Evolutionary conservation across 768 basidiomycete genomes (phyloP).

Genomic region (Chiua virens): DNA sequence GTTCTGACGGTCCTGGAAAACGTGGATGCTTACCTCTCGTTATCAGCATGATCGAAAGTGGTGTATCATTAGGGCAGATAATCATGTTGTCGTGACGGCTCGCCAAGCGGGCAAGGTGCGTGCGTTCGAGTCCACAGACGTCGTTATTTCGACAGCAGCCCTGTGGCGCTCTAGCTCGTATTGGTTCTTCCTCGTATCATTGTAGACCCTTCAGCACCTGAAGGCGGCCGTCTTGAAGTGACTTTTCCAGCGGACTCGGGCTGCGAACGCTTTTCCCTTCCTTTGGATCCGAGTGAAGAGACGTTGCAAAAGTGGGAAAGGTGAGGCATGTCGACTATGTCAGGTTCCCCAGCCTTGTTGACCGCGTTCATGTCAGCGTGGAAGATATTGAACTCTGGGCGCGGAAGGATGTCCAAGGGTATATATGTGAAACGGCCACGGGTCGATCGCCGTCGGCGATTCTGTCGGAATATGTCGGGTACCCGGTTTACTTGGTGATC

Average conservation of each 20-base stretch:
- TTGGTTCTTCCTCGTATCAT: conserved; percentile 60
- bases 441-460: conserved; percentile 50
- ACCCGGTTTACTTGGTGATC: conserved; percentile 59
- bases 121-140: not conserved
- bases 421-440: conserved; percentile 52
- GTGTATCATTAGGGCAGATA: conserved; percentile 62
- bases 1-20: conserved; percentile 9
- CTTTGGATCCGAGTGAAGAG: conserved; percentile 54
- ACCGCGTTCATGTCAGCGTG: conserved; percentile 39
- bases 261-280: conserved; percentile 57
- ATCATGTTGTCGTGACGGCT: conserved; percentile 61
- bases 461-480: conserved; percentile 61
- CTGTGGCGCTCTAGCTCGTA: conserved; percentile 50
- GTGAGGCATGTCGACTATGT: conserved; percentile 37
- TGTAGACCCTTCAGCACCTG: conserved; percentile 41
- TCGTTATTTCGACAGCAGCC: not conserved
- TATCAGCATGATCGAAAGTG: conserved; percentile 70
- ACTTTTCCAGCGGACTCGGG: conserved; percentile 60
- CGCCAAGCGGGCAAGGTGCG: conserved; percentile 59
- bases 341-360: not conserved
- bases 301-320: conserved; percentile 52
- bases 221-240: conserved; percentile 52
- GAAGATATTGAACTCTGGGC: conserved; percentile 50
- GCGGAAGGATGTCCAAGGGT: conserved; percentile 56
- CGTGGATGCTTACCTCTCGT: conserved; percentile 1